A percentile compares a stretch with the other conserved stretches of the same genome.
phyloP scores from a whole-genome alignment of 1,284 basidiomycete genomes.

The Moesziomyces sp. region DNA sequence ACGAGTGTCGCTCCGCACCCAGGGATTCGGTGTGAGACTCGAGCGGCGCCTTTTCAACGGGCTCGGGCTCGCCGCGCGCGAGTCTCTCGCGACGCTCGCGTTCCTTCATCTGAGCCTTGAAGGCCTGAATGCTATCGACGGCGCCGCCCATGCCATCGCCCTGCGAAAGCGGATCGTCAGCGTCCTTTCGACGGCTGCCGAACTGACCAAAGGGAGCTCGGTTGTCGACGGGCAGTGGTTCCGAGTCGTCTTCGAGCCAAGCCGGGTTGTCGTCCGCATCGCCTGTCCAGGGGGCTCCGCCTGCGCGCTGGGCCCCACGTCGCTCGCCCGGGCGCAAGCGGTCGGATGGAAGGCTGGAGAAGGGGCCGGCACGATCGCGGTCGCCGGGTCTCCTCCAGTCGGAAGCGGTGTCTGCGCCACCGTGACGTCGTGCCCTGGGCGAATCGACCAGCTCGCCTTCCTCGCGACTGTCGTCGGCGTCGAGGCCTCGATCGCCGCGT shows the following conservation, averaged over 20 bases:
- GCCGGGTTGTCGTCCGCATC: slow-evolving; percentile 85
- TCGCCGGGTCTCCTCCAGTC: slow-evolving; percentile 52
- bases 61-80: slow-evolving; percentile 33
- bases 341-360: slow-evolving; percentile 37
- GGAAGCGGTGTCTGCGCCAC: slow-evolving; percentile 42
- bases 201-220: slow-evolving; percentile 48
- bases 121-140: slow-evolving; percentile 83
- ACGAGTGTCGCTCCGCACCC: slow-evolving; percentile 23
- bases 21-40: slow-evolving; percentile 10
- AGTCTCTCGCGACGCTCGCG: slow-evolving; percentile 74
- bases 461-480: slow-evolving; percentile 42
- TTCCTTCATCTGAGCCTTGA: slow-evolving; percentile 87
- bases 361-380: slow-evolving; percentile 38
- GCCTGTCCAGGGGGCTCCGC: slow-evolving; percentile 50
- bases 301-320: slow-evolving; percentile 28
- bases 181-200: slow-evolving; percentile 66
- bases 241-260: slow-evolving; percentile 85
- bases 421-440: slow-evolving; percentile 44
- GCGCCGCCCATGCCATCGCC: slow-evolving; percentile 37
- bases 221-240: slow-evolving; percentile 41
- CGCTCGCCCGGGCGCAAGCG: slow-evolving; percentile 38
- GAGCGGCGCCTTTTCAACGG: slow-evolving; percentile 2
- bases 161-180: slow-evolving; percentile 9
- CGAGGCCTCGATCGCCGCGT: slow-evolving; percentile 36
- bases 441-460: slow-evolving; percentile 52